Conservation (phyloP, 1,284 basidiomycete genomes). For the Naganishia sp. region DNA sequence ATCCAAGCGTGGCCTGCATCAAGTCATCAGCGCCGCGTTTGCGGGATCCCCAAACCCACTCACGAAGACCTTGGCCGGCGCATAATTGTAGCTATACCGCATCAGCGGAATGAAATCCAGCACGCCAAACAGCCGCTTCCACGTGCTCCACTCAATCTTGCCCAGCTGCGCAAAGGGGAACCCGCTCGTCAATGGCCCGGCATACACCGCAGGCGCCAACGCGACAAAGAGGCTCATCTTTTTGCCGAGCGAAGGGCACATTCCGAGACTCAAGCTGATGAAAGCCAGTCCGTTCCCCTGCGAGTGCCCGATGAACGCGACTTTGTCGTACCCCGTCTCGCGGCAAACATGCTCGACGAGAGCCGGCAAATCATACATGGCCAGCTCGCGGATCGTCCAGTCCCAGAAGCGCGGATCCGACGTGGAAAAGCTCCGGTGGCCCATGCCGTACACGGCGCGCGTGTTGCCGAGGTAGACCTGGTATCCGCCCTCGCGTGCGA, state of each 20-base stretch:
- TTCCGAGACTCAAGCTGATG: conserved; percentile 61
- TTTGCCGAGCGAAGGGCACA: conserved; percentile 61
- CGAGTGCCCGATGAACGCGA: conserved; percentile 65
- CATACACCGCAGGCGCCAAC: conserved; percentile 64
- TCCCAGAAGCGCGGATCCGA: conserved; percentile 65
- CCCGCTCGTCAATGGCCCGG: conserved; percentile 62
- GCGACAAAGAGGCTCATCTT: conserved; percentile 63
- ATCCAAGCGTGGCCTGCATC: conserved; percentile 54
- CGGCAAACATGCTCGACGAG: conserved; percentile 62
- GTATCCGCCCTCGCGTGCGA: conserved; percentile 61
- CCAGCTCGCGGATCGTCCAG: conserved; percentile 65
- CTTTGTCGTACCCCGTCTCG: conserved; percentile 62
- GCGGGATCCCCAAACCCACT: conserved; percentile 38
- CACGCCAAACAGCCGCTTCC: conserved; percentile 62
- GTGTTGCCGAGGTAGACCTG: conserved; percentile 66
- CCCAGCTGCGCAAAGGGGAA: conserved; percentile 62
- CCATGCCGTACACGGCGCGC: conserved; percentile 64
- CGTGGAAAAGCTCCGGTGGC: conserved; percentile 58
- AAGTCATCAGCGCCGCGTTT: no score
- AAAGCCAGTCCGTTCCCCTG: conserved; percentile 63
- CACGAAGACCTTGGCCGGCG: conserved; percentile 57
- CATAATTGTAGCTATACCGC: conserved; percentile 61
- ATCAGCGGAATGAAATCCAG: conserved; percentile 66
- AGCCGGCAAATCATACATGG: conserved; percentile 64
- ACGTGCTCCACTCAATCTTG: conserved; percentile 60